Base-by-base conservation (phyloP, 495 filamentous ascomycete species). In the Emericellopsis terricola region DNA sequence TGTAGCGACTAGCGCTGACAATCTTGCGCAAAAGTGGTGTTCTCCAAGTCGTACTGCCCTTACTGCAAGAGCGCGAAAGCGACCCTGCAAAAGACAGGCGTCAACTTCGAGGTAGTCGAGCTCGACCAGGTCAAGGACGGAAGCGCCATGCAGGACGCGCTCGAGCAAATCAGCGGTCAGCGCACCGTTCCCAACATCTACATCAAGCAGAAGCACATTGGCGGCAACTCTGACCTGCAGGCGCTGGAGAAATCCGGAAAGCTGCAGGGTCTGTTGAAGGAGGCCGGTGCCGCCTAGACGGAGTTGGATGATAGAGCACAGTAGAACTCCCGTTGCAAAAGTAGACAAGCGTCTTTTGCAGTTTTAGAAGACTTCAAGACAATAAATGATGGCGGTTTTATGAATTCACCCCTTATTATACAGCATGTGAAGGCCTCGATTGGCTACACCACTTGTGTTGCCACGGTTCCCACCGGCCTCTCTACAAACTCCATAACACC, bases 31-130 rank as follows among this genome's bases (percentile, higher is more conserved):
- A 18, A n/a, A 86, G 81, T 86, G 40, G 79, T 97, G 43, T 97
- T 97, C 70, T 81, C 73, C 53, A 99, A 99, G 62, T 81, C 77
- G 10, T 93, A 79, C 60, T 99, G 89, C 69, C 86, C 87, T n/a
- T 87, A 92, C 71, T 96, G 87, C 66, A 59, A 51, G 19, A 66
- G 84, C 35, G 71, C 74, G 41, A 94, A 94, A 72, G 33, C 53
- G 8, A 61, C 83, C 24, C 64, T 99, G 44, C 65, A 58, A 43
- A 57, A 73, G 24, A 31, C 70, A 38, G 71, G 73, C 42, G 85
- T 81, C 29, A 81, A 84, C 48, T 82, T 70, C 55, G 72, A 65
- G 44, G 41, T 60, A 19, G 60, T 93, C 27, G 89, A 97, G 64
- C 59, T 97, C 38, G 86, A 97, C 60, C 60, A 84, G 64, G 66